Conservation (phyloP, 345 rosid species). For the Raphanus raphanistrum region DNA sequence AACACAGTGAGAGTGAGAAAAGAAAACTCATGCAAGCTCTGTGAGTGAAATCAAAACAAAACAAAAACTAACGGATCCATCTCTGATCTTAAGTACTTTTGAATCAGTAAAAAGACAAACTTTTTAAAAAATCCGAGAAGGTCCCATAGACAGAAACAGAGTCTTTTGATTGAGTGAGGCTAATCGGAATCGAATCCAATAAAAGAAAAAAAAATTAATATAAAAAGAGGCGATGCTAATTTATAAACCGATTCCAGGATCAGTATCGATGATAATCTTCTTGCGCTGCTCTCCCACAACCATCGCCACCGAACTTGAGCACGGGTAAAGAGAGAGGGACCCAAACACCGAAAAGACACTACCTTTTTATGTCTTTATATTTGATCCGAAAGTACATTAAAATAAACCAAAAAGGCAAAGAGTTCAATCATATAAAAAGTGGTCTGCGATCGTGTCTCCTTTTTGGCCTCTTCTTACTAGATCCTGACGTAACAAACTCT, state of each 20-base stretch:
- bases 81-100: not conserved
- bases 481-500: not conserved
- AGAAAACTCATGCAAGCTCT: not conserved
- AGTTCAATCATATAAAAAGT: not conserved
- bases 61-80: not conserved
- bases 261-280: slow-evolving; percentile 95
- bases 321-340: not conserved
- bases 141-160: not conserved
- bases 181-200: slow-evolving; percentile 1
- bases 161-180: not conserved
- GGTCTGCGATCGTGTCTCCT: not conserved
- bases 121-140: not conserved
- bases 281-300: slow-evolving; percentile 44
- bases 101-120: not conserved
- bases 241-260: slow-evolving; percentile 75
- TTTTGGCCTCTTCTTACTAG: not conserved
- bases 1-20: not conserved
- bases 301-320: slow-evolving; percentile 36
- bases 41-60: no score
- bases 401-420: not conserved
- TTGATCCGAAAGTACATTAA: not conserved
- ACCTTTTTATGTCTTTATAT: not conserved
- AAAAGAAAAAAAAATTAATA: no score
- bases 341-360: not conserved
- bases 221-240: no score